phyloP scores from a whole-genome alignment of 2,329 filamentous ascomycete species.

The Emmonsiellopsis sp. region DNA sequence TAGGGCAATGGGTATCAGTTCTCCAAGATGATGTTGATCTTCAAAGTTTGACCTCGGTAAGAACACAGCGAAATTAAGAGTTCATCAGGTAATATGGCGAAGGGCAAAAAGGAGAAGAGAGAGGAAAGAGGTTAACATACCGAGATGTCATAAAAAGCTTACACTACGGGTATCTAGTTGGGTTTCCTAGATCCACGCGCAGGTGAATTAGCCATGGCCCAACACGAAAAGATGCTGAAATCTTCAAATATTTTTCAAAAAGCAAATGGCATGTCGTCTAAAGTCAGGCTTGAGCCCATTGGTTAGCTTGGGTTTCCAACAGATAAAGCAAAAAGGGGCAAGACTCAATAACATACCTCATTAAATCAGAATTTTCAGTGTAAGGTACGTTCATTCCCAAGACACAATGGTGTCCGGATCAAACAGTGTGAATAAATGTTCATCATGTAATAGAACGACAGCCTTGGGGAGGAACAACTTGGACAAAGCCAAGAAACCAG shows the following conservation, averaged over 20 bases:
- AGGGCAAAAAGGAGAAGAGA: constrained; percentile 7
- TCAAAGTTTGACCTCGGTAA: constrained; percentile 52
- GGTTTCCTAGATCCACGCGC: constrained; percentile 13
- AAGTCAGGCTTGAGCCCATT: constrained; percentile 27
- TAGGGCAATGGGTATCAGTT: constrained; percentile 40
- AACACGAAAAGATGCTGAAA: constrained; percentile 13
- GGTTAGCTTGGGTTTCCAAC: constrained; percentile 10
- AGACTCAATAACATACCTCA: constrained; percentile 40
- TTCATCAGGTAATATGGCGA: constrained; percentile 43
- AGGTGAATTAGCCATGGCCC: constrained; percentile 19
- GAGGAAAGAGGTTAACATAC: constrained; percentile 6
- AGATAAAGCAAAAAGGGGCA: neutral
- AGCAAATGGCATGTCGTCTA: constrained; percentile 27
- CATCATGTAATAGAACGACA: constrained; percentile 47
- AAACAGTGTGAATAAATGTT: constrained; percentile 64
- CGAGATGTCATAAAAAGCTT: neutral
- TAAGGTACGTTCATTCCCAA: constrained; percentile 47
- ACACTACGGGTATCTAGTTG: neutral
- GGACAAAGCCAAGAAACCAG: constrained; percentile 8
- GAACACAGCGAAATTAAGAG: constrained; percentile 54
- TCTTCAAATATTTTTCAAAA: constrained; percentile 10
- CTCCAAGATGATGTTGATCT: constrained; percentile 58
- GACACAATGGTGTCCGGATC: constrained; percentile 45
- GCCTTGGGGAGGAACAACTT: constrained; percentile 13
- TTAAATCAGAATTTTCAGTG: constrained; percentile 65